These are phyloP conservation scores for Silybum marianum DNA, from an alignment of 129 eudicot genomes.

Conservation along the genomic window DNA sequence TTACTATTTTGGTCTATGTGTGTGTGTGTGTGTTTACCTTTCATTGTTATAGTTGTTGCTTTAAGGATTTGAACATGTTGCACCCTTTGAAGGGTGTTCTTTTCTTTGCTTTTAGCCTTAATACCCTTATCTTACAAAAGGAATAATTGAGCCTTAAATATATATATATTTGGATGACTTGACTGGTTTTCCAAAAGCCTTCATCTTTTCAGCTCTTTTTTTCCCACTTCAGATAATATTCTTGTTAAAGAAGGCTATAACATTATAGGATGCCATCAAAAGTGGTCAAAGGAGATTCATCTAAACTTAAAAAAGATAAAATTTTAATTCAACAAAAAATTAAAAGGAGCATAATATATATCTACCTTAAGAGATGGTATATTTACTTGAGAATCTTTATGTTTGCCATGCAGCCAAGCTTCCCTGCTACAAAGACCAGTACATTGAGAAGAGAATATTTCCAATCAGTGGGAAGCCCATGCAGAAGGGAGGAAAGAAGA, in stretches of 20 bases:
- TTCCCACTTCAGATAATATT: constrained; percentile 40
- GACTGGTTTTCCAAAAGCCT: constrained; percentile 61
- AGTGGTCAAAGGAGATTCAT: constrained; percentile 34
- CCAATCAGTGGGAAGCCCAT: constrained; percentile 64
- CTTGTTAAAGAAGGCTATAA: constrained; percentile 29
- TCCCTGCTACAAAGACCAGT: constrained; percentile 63
- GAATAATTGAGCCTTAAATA: constrained; percentile 43
- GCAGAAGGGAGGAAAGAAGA: constrained; percentile 34
- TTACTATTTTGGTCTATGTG: neutral
- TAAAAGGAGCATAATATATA: constrained; percentile 10
- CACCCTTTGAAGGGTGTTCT: constrained; percentile 28
- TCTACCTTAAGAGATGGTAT: constrained; percentile 77
- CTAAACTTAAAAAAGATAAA: neutral
- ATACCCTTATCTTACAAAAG: constrained; percentile 39
- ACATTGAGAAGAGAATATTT: constrained; percentile 56
- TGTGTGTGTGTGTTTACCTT: neutral
- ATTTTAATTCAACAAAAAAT: neutral
- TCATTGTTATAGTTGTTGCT: constrained; percentile 3
- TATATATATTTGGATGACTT: constrained; percentile 40
- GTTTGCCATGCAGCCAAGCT: constrained; percentile 96
- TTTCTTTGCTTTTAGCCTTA: constrained; percentile 36
- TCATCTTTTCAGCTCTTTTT: constrained; percentile 43
- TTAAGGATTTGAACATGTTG: constrained; percentile 26
- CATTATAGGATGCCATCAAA: constrained; percentile 32
- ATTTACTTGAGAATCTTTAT: constrained; percentile 57